phyloP scores from a whole-genome alignment of 495 filamentous ascomycete species.

The Hypoxylon trugodes region DNA sequence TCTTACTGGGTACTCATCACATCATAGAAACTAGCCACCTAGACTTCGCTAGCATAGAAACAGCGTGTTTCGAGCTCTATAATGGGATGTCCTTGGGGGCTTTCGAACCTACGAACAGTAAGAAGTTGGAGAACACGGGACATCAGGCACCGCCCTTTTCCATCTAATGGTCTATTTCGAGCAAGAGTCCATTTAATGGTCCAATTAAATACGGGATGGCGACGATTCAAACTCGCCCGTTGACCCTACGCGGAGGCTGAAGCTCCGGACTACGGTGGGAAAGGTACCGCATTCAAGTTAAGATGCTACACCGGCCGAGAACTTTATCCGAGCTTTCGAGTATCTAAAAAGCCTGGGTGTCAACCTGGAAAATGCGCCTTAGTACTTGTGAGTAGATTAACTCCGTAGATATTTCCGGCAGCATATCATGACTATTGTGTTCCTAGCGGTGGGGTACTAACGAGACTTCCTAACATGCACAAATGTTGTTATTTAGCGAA shows the following conservation, averaged over 20 bases:
- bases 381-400: neutral
- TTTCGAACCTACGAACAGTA: neutral
- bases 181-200: slow-evolving; percentile 4
- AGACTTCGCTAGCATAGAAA: slow-evolving; percentile 4
- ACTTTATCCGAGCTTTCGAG: slow-evolving; percentile 35
- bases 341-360: no score
- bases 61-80: neutral
- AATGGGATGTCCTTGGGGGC: neutral
- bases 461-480: no score
- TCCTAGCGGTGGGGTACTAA: no score
- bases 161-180: slow-evolving; percentile 11
- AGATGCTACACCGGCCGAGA: slow-evolving; percentile 22
- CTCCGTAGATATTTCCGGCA: no score
- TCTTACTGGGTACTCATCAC: neutral
- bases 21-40: neutral
- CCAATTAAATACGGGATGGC: slow-evolving; percentile 8
- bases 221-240: slow-evolving; percentile 15
- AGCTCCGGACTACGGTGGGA: slow-evolving; percentile 22
- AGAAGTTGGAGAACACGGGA: slow-evolving; percentile 35
- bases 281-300: slow-evolving; percentile 26
- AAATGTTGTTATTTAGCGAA: no score
- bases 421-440: no score
- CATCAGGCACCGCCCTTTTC: slow-evolving; percentile 27
- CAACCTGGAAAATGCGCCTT: no score
- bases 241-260: slow-evolving; percentile 19